Percentiles rank a stretch among this genome's conserved stretches.
Evolutionary conservation across 305 asterid genomes (phyloP).

Genomic region (Andrographis paniculata): DNA sequence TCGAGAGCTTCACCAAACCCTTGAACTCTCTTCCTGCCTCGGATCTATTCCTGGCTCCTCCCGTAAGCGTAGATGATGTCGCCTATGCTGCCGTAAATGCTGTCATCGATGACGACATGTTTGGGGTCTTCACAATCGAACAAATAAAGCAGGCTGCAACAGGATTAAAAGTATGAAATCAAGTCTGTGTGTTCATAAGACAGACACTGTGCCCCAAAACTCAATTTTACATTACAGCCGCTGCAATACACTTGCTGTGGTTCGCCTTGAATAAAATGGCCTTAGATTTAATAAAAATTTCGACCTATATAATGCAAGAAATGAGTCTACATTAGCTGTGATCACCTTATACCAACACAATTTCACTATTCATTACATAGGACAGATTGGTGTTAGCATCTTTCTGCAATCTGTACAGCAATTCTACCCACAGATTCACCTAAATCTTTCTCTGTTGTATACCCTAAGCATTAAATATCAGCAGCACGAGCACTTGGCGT

Average conservation of each 20-base stretch:
- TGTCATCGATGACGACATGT: slow-evolving; percentile 58
- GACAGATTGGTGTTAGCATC: background rate
- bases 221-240: background rate
- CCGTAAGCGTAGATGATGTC: slow-evolving; percentile 78
- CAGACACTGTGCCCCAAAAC: too few species aligned
- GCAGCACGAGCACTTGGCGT: slow-evolving; percentile 44
- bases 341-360: background rate
- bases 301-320: too few species aligned
- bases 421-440: background rate
- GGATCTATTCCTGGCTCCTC: slow-evolving; percentile 80
- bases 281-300: too few species aligned
- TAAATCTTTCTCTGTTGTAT: background rate
- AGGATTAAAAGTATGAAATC: slow-evolving; percentile 29
- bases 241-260: background rate
- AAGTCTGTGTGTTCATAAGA: background rate
- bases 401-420: background rate
- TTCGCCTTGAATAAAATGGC: too few species aligned
- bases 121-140: slow-evolving; percentile 80
- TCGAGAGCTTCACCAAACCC: slow-evolving; percentile 62
- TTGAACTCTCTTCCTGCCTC: slow-evolving; percentile 83
- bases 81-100: slow-evolving; percentile 79
- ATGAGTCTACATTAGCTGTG: too few species aligned
- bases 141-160: slow-evolving; percentile 95
- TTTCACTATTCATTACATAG: background rate
- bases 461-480: slow-evolving; percentile 17